phyloP scores from a whole-genome alignment of 768 basidiomycete genomes.

The Rhizopogon salebrosus region DNA sequence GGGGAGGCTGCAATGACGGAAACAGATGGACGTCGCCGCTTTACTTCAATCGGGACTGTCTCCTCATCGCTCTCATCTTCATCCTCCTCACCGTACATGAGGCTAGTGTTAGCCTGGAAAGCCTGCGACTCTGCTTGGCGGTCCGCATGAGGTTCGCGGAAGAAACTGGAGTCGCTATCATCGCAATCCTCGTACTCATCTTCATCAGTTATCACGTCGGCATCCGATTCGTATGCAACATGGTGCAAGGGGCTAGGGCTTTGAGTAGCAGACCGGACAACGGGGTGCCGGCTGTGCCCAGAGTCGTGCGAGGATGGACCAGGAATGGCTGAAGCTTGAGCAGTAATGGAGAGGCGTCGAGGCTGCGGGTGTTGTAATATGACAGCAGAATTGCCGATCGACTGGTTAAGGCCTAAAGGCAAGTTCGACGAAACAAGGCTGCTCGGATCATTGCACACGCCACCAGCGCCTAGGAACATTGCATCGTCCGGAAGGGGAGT shows the following conservation, averaged over 20 bases:
- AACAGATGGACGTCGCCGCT: conserved; percentile 29
- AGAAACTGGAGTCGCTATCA: conserved; percentile 30
- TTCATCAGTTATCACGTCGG: conserved; percentile 23
- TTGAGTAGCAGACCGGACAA: conserved; percentile 27
- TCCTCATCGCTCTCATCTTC: conserved; percentile 35
- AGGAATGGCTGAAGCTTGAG: conserved; percentile 17
- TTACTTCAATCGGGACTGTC: conserved; percentile 27
- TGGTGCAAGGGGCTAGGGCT: conserved; percentile 37
- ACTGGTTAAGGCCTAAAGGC: conserved; percentile 26
- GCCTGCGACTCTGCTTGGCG: conserved; percentile 16
- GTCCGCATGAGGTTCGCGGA: conserved; percentile 23
- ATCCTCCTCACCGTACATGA: conserved; percentile 26
- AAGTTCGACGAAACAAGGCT: conserved; percentile 29
- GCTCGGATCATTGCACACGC: conserved; percentile 27
- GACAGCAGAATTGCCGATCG: conserved; percentile 12
- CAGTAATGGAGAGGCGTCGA: conserved; percentile 18
- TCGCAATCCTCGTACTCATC: conserved; percentile 27
- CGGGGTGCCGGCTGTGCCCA: conserved; percentile 14
- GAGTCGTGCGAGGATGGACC: conserved; percentile 21
- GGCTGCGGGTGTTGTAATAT: conserved; percentile 26
- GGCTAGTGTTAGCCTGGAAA: conserved; percentile 27
- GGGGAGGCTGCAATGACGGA: conserved; percentile 21
- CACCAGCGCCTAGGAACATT: conserved; percentile 48
- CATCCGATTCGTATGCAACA: conserved; percentile 25
- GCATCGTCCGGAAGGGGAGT: conserved; percentile 37